These are phyloP conservation scores for Microsporum ferrugineum DNA, from an alignment of 2,329 filamentous ascomycete genomes.

Conservation along the genomic window DNA sequence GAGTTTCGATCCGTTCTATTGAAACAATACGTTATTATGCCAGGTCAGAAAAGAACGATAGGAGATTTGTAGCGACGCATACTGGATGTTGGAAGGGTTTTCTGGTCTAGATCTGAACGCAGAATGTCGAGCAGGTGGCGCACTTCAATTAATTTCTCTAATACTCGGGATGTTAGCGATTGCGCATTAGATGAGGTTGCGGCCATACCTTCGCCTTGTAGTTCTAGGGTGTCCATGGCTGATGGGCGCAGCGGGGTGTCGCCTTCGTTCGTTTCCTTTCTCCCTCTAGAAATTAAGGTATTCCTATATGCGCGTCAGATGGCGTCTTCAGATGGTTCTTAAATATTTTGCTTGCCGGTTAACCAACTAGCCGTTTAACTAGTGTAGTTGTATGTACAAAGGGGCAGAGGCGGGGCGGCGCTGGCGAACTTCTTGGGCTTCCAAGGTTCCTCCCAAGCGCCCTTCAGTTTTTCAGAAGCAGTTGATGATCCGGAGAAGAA, in stretches of 20 bases:
- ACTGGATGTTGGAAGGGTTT: constrained; percentile 51
- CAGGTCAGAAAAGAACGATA: neutral
- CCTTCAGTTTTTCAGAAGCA: neutral
- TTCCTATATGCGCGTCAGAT: neutral
- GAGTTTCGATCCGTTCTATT: constrained; percentile 30
- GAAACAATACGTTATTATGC: constrained; percentile 1
- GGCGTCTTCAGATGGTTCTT: neutral
- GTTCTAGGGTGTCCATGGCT: constrained; percentile 13
- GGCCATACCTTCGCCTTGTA: constrained; percentile 12
- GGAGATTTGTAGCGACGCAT: constrained; percentile 22
- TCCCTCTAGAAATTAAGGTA: neutral
- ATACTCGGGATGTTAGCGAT: constrained; percentile 1
- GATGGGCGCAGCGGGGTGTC: neutral
- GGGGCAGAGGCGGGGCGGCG: neutral
- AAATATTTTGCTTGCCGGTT: neutral
- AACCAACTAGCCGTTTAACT: neutral
- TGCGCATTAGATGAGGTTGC: neutral
- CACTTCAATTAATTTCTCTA: constrained; percentile 59
- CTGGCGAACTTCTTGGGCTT: neutral
- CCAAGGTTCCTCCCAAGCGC: neutral
- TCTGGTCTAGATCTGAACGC: constrained; percentile 49
- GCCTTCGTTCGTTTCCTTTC: neutral
- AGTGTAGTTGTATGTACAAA: neutral
- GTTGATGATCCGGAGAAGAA: neutral
- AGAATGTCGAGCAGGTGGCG: constrained; percentile 53